Percentiles rank a stretch among this genome's conserved stretches.
phyloP scores from a whole-genome alignment of 1,284 basidiomycete genomes.

The Cystobasidium sp. region DNA sequence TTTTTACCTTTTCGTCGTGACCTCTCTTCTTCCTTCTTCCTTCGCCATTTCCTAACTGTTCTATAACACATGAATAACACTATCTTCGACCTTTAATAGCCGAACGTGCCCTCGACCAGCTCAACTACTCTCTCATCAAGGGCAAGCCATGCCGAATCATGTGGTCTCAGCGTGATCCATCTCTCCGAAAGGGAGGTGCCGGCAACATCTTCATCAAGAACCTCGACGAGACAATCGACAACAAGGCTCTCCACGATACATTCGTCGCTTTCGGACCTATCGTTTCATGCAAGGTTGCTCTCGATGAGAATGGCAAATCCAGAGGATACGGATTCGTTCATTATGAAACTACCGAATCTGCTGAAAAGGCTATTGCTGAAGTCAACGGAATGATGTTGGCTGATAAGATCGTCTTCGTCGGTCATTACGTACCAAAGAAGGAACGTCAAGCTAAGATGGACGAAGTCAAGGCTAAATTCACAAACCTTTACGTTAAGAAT shows the following conservation, averaged over 20 bases:
- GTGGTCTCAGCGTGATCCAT: slow-evolving; percentile 99
- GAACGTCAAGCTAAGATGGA: slow-evolving; percentile 98
- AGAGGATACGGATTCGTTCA: slow-evolving; percentile 99
- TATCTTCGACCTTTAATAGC: slow-evolving; percentile 59
- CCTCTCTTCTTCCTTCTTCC: slow-evolving; percentile 45
- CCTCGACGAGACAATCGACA: slow-evolving; percentile 89
- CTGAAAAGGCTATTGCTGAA: slow-evolving; percentile 93
- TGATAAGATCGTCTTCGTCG: slow-evolving; percentile 99
- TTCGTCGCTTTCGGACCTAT: slow-evolving; percentile 99
- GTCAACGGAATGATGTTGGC: slow-evolving; percentile 99
- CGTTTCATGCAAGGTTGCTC: slow-evolving; percentile 98
- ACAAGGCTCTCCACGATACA: slow-evolving; percentile 99
- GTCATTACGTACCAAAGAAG: slow-evolving; percentile 93
- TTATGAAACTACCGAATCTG: slow-evolving; percentile 97
- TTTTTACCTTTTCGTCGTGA: neutral
- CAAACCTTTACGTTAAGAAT: slow-evolving; percentile 99
- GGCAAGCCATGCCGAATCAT: slow-evolving; percentile 99
- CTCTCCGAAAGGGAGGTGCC: slow-evolving; percentile 97
- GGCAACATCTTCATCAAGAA: slow-evolving; percentile 99
- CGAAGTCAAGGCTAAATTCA: slow-evolving; percentile 94
- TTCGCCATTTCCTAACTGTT: neutral
- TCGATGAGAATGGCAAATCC: slow-evolving; percentile 86
- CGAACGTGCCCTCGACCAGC: slow-evolving; percentile 97
- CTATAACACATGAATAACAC: no score
- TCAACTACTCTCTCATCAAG: slow-evolving; percentile 99